Evolutionary conservation across 805 yeast species (phyloP), one percentile per base, ranked within the genome.

Genomic region (Isabelozyma pseudorhagii): DNA sequence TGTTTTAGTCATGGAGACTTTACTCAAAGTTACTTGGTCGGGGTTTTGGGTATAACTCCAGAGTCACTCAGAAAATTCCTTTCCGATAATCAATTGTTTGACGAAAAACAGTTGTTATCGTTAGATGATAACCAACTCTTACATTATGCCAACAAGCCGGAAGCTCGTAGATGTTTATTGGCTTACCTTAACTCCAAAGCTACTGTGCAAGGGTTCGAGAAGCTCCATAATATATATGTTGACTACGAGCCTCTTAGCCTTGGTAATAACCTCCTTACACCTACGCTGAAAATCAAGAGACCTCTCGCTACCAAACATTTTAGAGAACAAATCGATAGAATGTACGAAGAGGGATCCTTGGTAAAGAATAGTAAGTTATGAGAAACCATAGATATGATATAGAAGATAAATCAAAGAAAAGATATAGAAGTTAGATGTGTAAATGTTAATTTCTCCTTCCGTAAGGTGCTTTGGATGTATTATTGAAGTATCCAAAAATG

Each of bases 1-100:
- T 58, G 81, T 11, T 84, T 75, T 59, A 81, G 77, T 5, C 84
- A 83, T 58, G 93, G 93, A 38, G 85, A 85, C 61, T 75, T 88
- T 5, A 66, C 77, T 41, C 69, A 80, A 59, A 71, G 78, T 11
- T 82, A 55, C 59, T 66, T 87, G 53, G 84, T 87, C 15, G 90
- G 81, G 28, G 65, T 87, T 40, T 59, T 81, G 39, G 91, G 92
- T 31, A 65, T 84, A 42, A 85, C 82, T 46, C 74, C 78, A 1
- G 77, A 49, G 1, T 45, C 50, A n/a, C 44, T 53, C 28, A 51
- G 47, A 45, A 40, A 40, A n/a, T 42, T 42, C 18, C 27, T 42
- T 8, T 5, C 27, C 5, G 36, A 28, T 15, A 31, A 28, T 11
- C 8, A 42, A 11, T 34, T 44, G 89, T 46, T 59, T 7, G 63